phyloP scores from a whole-genome alignment of 805 yeast species.

The Monosporozyma yasuniensis region DNA sequence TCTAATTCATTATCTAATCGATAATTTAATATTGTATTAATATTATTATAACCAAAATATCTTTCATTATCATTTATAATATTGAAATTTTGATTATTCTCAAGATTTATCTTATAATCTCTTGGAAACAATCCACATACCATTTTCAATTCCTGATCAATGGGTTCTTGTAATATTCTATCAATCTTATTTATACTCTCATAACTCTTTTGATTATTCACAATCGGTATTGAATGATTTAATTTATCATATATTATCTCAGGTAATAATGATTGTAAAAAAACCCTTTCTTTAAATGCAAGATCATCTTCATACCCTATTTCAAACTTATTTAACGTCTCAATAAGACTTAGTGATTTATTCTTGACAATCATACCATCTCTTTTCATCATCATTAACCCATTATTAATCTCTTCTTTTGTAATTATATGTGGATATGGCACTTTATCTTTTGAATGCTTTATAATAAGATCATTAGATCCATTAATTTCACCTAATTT shows the following conservation, averaged over 20 bases:
- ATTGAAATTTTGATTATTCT: neutral
- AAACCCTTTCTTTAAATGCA: neutral
- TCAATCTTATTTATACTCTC: neutral
- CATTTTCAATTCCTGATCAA: neutral
- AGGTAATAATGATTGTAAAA: slow-evolving; percentile 8
- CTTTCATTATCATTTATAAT: neutral
- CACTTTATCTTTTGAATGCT: neutral
- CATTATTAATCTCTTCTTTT: slow-evolving; percentile 10
- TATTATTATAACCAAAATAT: neutral
- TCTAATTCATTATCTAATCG: slow-evolving; percentile 21
- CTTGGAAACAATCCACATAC: neutral
- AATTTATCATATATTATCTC: neutral
- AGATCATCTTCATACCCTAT: slow-evolving; percentile 4
- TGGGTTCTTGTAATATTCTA: neutral
- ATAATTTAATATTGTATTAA: neutral
- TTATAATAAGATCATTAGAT: too few species aligned
- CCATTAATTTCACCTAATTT: neutral
- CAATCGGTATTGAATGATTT: neutral
- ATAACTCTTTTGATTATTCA: neutral
- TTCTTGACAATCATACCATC: neutral
- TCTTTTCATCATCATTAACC: slow-evolving; percentile 6
- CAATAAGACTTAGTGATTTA: slow-evolving; percentile 7
- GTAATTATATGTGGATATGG: slow-evolving; percentile 18
- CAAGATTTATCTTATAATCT: neutral
- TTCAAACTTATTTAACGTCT: slow-evolving; percentile 19